phyloP scores from a whole-genome alignment of 129 eudicot genomes.

The Chrysanthemum makinoi region DNA sequence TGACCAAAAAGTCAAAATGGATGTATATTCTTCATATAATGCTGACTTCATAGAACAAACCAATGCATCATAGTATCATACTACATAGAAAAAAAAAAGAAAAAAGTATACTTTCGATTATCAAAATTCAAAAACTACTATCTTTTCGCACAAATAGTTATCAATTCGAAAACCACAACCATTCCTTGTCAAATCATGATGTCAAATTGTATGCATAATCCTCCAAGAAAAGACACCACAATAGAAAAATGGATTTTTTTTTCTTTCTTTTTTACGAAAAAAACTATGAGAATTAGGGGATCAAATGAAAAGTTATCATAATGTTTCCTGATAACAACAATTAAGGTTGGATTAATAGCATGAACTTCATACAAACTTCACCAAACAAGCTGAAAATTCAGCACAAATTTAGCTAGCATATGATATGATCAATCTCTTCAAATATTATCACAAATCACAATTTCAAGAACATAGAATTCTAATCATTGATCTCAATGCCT shows the following conservation, averaged over 20 bases:
- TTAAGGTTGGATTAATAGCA: slow-evolving; percentile 6
- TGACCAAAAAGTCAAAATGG: background rate
- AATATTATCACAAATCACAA: slow-evolving; percentile 12
- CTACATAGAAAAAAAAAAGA: background rate
- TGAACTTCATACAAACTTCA: background rate
- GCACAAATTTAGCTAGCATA: slow-evolving; percentile 4
- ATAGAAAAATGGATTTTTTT: background rate
- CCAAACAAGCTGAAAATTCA: slow-evolving; percentile 8
- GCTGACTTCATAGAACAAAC: background rate
- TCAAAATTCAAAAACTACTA: background rate
- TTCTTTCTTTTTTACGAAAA: background rate
- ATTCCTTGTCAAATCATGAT: slow-evolving; percentile 14
- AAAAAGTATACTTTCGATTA: background rate
- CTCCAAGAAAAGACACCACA: background rate
- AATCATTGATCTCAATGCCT: slow-evolving; percentile 9
- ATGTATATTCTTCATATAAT: background rate
- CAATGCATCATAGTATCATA: slow-evolving; percentile 6
- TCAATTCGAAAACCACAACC: background rate
- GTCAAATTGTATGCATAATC: background rate
- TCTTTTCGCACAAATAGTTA: background rate
- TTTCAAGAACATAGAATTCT: slow-evolving; percentile 19
- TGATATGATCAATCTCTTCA: slow-evolving; percentile 16
- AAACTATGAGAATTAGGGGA: background rate
- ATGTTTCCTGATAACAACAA: slow-evolving; percentile 5
- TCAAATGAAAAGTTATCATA: background rate